Base-by-base conservation (phyloP, 805 yeast genomes). In the Metschnikowia cerradonensis region DNA sequence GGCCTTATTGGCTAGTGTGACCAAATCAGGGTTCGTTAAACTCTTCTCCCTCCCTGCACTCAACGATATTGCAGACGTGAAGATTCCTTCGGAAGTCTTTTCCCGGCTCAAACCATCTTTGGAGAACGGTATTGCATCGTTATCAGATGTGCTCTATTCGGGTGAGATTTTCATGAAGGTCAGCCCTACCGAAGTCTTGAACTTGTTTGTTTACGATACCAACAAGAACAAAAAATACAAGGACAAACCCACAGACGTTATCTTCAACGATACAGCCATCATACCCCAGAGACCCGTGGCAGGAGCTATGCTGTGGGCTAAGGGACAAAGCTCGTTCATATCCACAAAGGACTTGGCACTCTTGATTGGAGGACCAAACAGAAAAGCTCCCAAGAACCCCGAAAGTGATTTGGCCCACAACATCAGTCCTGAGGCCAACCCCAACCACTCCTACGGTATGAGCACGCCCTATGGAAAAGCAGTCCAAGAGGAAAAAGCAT, bases 251-350 rank as follows among this genome's bases (percentile, higher is more conserved):
- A 67, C 75, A 4, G 96, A 88, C 64, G 68, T 76, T 1, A 68
- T 94, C 34, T 91, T 85, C 69, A 86, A 88, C 60, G 85, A 81
- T 23, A 79, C 82, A 53, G 75, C 86, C 41, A 70, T 78, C 5
- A 78, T 86, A 19, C 95, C 96, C 1, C 79, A 81, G 32, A 76
- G 98, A 44, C 99, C 99, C 2, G 76, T 81, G 4, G 81, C 88
- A 6, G 81, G 90, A 35, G 80, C 94, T 0, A 72, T 88, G 41
- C 92, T 86, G 65, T 88, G 97, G 94, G 88, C 94, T 6, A 81
- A 85, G 57, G 97, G 97, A 2, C 71, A 66, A 41, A 71, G 86
- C 0, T 81, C 81, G 17, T 75, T 77, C 53, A 77, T 85, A n/a
- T 71, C 83, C 2, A 65, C 78, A 20, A 74, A 77, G 1, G 96